Base-by-base conservation (phyloP, 768 basidiomycete genomes). In the Suillus subaureus region DNA sequence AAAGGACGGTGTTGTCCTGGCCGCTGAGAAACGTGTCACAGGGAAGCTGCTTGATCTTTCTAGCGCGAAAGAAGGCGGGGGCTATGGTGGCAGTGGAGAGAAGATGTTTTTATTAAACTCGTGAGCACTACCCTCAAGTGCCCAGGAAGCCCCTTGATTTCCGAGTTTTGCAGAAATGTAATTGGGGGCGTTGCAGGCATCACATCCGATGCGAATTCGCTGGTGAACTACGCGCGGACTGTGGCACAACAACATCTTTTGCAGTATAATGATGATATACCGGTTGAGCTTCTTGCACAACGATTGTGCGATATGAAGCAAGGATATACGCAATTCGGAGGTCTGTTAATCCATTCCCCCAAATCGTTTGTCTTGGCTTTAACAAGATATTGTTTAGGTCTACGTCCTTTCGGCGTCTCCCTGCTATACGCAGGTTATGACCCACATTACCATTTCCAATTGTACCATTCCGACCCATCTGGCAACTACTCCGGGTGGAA, bases 401-500 rank as follows among this genome's bases (percentile, higher is more conserved):
- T 99, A 18, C 93, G 97, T 51, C 97, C 97, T 21, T 99, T 98
- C 78, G 97, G 97, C 71, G 97, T 99, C 26, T 97, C 97, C 43
- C 82, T 99, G 52, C 86, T 99, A 43, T 99, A 99, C 70, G 96
- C 97, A 12, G 97, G 97, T 56, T 96, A 94, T 76, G 97, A 99
- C 80, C 89, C 94, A 56, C 92, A 97, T 76, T 95, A 98, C 79
- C 81, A 89, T 64, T 97, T 99, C 86, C 97, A 99, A 76, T 87
- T 99, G 28, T 99, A 99, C 82, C 96, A 97, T 77, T 96, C 94
- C 8, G 97, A 99, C 75, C 97, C 97, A 3, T 97, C 95, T 54
- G 97, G 97, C 13, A 99, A 99, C 79, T 99, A 98, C 79, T 93
- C 91, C 0, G 97, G 97, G 15, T 98, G 96, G 91, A 99, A 98